These are phyloP conservation scores for Syzygium syzygioides DNA, from an alignment of 441 rosid species.

Conservation along the genomic window DNA sequence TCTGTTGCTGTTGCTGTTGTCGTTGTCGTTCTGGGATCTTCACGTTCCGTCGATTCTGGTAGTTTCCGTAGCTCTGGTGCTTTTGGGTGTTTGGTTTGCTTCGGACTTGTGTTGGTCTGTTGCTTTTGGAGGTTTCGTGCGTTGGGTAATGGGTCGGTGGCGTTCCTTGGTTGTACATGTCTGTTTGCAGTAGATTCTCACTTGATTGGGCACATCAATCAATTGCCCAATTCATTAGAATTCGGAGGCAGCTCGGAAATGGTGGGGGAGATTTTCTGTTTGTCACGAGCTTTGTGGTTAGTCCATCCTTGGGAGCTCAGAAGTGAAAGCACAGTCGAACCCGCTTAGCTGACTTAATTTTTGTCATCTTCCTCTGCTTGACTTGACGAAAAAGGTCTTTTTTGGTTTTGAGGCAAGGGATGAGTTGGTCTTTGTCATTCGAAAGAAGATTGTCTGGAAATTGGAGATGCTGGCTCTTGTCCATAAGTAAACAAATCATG, in stretches of 20 bases:
- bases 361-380: background rate
- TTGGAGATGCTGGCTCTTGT: background rate
- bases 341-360: background rate
- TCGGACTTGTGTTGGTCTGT: background rate
- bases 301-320: background rate
- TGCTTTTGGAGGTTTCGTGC: background rate
- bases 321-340: background rate
- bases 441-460: background rate
- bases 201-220: background rate
- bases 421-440: background rate
- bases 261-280: background rate
- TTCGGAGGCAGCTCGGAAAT: background rate
- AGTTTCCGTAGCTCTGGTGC: background rate
- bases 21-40: background rate
- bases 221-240: background rate
- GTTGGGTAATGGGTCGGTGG: background rate
- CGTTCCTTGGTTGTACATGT: background rate
- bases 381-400: background rate
- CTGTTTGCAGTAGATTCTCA: background rate
- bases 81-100: background rate
- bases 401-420: background rate
- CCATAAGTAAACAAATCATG: background rate
- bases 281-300: background rate
- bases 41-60: background rate
- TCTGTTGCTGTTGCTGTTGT: background rate